Percentiles rank a stretch among this genome's conserved stretches.
Conservation (phyloP, 2,329 filamentous ascomycete species). For the Anthostomella pinea region DNA sequence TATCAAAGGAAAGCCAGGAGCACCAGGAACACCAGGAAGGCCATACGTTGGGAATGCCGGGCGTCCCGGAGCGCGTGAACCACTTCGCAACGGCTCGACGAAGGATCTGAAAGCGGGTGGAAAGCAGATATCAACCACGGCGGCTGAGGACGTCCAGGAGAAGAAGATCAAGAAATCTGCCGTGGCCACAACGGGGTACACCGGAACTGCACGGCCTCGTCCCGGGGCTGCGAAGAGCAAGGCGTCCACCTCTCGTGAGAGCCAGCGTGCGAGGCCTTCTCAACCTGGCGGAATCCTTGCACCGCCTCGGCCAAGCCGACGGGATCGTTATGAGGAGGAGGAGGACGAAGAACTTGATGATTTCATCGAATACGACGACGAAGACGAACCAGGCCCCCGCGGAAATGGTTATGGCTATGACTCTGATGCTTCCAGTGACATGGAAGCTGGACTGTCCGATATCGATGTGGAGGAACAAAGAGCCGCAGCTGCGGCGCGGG, state of each 20-base stretch:
- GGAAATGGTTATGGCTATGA: slow-evolving; percentile 52
- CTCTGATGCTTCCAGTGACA: slow-evolving; percentile 69
- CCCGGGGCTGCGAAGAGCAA: slow-evolving; percentile 37
- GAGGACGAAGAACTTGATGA: slow-evolving; percentile 60
- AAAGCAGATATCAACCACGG: slow-evolving; percentile 26
- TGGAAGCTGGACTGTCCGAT: slow-evolving; percentile 74
- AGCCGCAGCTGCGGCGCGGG: slow-evolving; percentile 60
- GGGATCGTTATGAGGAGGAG: slow-evolving; percentile 53
- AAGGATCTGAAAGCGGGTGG: slow-evolving; percentile 23
- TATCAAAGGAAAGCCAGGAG: slow-evolving; percentile 29
- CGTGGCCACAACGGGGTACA: slow-evolving; percentile 61
- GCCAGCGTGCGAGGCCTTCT: slow-evolving; percentile 16
- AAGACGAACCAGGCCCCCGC: slow-evolving; percentile 43
- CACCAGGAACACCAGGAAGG: no score
- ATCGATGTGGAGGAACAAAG: slow-evolving; percentile 68
- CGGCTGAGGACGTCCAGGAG: slow-evolving; percentile 40
- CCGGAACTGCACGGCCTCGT: slow-evolving; percentile 61
- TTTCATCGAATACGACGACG: slow-evolving; percentile 61
- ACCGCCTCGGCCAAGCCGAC: slow-evolving; percentile 32
- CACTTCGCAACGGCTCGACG: slow-evolving; percentile 19
- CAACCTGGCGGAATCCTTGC: slow-evolving; percentile 34
- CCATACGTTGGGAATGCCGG: slow-evolving; percentile 24
- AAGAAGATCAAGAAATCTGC: slow-evolving; percentile 63
- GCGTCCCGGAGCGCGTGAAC: slow-evolving; percentile 14
- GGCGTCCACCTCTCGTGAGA: slow-evolving; percentile 19